These are phyloP conservation scores for Cercospora janseana DNA, from an alignment of 2,329 filamentous ascomycete species.

Conservation along the genomic window DNA sequence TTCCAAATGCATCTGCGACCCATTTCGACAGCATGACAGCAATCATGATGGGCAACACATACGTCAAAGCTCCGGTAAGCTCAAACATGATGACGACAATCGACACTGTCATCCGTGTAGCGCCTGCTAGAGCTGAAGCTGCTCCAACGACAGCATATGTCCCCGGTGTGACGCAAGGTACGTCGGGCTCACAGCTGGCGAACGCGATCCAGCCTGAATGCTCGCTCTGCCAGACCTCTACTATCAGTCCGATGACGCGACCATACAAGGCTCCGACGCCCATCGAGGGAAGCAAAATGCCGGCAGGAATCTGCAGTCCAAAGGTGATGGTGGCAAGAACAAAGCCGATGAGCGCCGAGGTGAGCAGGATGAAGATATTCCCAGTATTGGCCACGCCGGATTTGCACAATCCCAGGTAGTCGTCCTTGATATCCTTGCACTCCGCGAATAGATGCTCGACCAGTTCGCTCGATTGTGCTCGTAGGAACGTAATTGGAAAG, in stretches of 20 bases:
- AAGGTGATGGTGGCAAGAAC: slow-evolving; percentile 85
- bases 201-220: slow-evolving; percentile 78
- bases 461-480: slow-evolving; percentile 84
- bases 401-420: slow-evolving; percentile 87
- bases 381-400: slow-evolving; percentile 77
- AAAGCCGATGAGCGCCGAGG: slow-evolving; percentile 81
- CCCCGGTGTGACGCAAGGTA: slow-evolving; percentile 85
- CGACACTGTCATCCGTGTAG: slow-evolving; percentile 94
- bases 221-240: slow-evolving; percentile 82
- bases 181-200: slow-evolving; percentile 73
- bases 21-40: slow-evolving; percentile 98
- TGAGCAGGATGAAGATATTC: slow-evolving; percentile 77
- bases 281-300: slow-evolving; percentile 94
- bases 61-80: slow-evolving; percentile 90
- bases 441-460: slow-evolving; percentile 91
- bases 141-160: slow-evolving; percentile 97
- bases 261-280: slow-evolving; percentile 90
- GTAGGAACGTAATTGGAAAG: slow-evolving; percentile 95
- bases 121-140: slow-evolving; percentile 87
- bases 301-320: slow-evolving; percentile 88
- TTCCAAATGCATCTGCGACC: slow-evolving; percentile 93
- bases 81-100: slow-evolving; percentile 99
- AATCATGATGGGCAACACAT: slow-evolving; percentile 98
- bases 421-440: slow-evolving; percentile 76
- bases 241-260: slow-evolving; percentile 80